Evolutionary conservation across 2,329 filamentous ascomycete species (phyloP).

Genomic region (Fusarium sp.): DNA sequence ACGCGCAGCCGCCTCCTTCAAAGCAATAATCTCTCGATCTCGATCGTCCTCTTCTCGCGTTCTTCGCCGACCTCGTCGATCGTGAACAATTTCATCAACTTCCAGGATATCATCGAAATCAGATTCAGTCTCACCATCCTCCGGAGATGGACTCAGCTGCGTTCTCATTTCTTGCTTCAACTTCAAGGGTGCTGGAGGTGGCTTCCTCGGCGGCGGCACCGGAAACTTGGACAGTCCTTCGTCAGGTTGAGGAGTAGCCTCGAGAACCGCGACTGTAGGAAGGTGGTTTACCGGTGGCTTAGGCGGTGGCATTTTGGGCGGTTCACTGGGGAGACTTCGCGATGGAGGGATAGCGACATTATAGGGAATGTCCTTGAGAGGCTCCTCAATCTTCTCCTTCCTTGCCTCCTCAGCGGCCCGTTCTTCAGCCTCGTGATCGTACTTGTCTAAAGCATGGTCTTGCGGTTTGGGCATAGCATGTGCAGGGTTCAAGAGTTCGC

Average conservation of each 20-base stretch:
- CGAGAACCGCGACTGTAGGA: slow-evolving; percentile 56
- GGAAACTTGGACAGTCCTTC: slow-evolving; percentile 64
- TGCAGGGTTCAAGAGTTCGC: slow-evolving; percentile 65
- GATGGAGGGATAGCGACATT: slow-evolving; percentile 67
- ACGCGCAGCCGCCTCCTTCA: slow-evolving; percentile 75
- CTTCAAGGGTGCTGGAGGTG: slow-evolving; percentile 86
- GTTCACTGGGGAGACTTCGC: slow-evolving; percentile 64
- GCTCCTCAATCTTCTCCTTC: slow-evolving; percentile 58
- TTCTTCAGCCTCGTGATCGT: slow-evolving; percentile 66
- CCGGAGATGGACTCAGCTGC: slow-evolving; percentile 46
- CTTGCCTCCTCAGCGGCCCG: slow-evolving; percentile 58
- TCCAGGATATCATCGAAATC: slow-evolving; percentile 86
- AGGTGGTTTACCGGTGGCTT: slow-evolving; percentile 56
- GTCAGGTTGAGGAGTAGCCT: slow-evolving; percentile 59
- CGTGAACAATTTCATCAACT: slow-evolving; percentile 70
- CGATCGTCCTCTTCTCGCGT: slow-evolving; percentile 90
- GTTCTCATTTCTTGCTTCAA: slow-evolving; percentile 56
- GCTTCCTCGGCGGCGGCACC: slow-evolving; percentile 77
- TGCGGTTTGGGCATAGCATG: slow-evolving; percentile 71
- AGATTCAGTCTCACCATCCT: slow-evolving; percentile 78
- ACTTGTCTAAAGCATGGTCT: slow-evolving; percentile 69
- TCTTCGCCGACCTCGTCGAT: slow-evolving; percentile 79
- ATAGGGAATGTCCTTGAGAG: slow-evolving; percentile 61
- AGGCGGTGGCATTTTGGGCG: slow-evolving; percentile 66
- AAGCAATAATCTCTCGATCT: slow-evolving; percentile 75